Base-by-base conservation (phyloP, 2,329 filamentous ascomycete genomes). In the Verticillium alfalfae region DNA sequence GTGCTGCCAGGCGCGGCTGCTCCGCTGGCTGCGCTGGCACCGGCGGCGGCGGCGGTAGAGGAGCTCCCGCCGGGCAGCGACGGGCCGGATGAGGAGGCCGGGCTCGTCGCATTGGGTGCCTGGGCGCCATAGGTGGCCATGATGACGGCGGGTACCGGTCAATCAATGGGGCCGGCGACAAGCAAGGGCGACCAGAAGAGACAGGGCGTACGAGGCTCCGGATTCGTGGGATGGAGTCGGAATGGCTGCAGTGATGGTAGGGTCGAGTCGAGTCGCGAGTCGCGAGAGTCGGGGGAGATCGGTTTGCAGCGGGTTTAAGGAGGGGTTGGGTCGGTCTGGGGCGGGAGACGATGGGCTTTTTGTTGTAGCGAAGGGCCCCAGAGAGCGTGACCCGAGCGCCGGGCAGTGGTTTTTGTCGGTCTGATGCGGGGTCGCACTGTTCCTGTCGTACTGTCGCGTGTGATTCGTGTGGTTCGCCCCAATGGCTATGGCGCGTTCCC, bases 231-330 rank as follows among this genome's bases (percentile, higher is more conserved):
- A 52, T 13, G 45, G 45, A 8, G n/a, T 52, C 45, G 45, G 13
- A 13, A 52, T 31, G 45, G 45, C 62, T 56, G 62, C 63, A 63
- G 49, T 63, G 55, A 62, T 58, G 57, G 59, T n/a, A 34, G 56
- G 37, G 49, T 60, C 58, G 59, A 66, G 39, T 61, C 60, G 49
- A 59, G 56, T 57, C 55, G 52, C 56, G 58, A 58, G 65, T 65
- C 66, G 34, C 45, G 61, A 60, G 61, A 56, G 61, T 61, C 57
- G 67, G 66, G 26, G 65, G 66, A 66, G 67, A 65, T 67, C 71
- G 71, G 71, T 71, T 73, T 70, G 65, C 67, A 67, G 63, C 70
- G 71, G 70, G 64, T 60, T 68, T 70, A 67, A 68, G 66, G 67
- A 64, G 58, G 66, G 64, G 59, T 56, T 60, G 64, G 64, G 61